Base-by-base conservation (phyloP, 306 rosid species). In the Vigna nakashimae region DNA sequence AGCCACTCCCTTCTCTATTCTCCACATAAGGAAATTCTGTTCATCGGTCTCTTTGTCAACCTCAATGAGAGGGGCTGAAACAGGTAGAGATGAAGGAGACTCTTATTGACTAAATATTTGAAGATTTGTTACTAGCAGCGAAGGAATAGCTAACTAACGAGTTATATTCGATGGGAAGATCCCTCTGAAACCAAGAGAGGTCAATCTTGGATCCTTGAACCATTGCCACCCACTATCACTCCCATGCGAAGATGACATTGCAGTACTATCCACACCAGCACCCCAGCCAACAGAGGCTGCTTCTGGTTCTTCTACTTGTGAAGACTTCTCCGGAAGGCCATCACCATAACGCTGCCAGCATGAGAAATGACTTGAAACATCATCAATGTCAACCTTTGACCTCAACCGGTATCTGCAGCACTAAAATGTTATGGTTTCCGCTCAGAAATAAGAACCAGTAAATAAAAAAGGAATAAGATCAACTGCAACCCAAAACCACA, bases 371-470 rank as follows among this genome's bases (percentile, higher is more conserved):
- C 73, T 77, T 18, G 89, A 80, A 62, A 92, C 84, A 84, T 91
- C 83, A 65, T 95, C 98, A 85, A 92, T 95, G 80, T 92, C 97
- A 83, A 95, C 98, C 93, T 95, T 92, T 36, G 98, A 85, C 90
- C 98, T 92, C 88, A 95, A 68, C 16, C 98, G 90, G 74, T 92
- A 95, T 80, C 98, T 95, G 86, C 73, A 15, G 45, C 55, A 81
- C 77, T 64, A 81, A 74, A 81, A 80, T 12, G 42, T 79, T 58
- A 71, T 70, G 53, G 53, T 49, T 34, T 74, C 70, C 11, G 55
- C 46, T 36, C 15, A 30, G 17, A 32, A 79, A 72, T 26, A 46
- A 69, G 43, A 80, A 68, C 64, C 22, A 40, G 13, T 20, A 52
- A 42, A 42, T 24, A 36, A 62, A 18, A 0, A 60, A 51, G 53